These are phyloP conservation scores for Thielaviopsis cerberus DNA, from an alignment of 2,329 filamentous ascomycete genomes.

Conservation along the genomic window DNA sequence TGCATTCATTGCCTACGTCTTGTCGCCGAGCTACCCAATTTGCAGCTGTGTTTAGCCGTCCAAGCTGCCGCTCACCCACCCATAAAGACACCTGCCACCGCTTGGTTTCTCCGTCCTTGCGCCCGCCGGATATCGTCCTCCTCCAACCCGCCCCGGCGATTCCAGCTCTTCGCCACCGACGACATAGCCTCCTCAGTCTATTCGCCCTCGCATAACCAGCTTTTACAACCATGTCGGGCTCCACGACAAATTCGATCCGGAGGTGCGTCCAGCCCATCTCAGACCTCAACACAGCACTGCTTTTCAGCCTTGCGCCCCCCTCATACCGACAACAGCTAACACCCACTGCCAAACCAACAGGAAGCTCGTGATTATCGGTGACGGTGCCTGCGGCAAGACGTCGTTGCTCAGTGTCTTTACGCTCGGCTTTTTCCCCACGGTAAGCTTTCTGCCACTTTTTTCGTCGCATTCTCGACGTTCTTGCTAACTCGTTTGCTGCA, in stretches of 20 bases:
- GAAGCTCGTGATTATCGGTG: conserved; percentile 91
- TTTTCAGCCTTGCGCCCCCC: too few relatives aligned
- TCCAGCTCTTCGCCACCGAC: too few relatives aligned
- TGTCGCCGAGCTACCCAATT: too few relatives aligned
- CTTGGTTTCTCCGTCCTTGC: too few relatives aligned
- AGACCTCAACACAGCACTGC: neutral
- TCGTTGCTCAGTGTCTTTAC: conserved; percentile 95
- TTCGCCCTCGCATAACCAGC: neutral
- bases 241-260: conserved; percentile 9
- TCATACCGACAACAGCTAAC: neutral
- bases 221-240: conserved; percentile 5
- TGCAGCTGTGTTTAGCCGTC: too few relatives aligned
- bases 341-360: conserved; percentile 25
- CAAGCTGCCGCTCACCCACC: too few relatives aligned
- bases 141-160: too few relatives aligned
- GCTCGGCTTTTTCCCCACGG: conserved; percentile 89
- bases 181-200: too few relatives aligned
- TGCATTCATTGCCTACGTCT: too few relatives aligned
- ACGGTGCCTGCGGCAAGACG: conserved; percentile 96
- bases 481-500: conserved; percentile 16
- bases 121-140: too few relatives aligned
- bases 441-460: conserved; percentile 30
- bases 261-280: conserved; percentile 1
- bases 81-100: too few relatives aligned
- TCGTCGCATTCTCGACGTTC: conserved; percentile 14